Evolutionary conservation across 2,329 filamentous ascomycete genomes (phyloP).

Genomic region (Rachicladosporium sp.): DNA sequence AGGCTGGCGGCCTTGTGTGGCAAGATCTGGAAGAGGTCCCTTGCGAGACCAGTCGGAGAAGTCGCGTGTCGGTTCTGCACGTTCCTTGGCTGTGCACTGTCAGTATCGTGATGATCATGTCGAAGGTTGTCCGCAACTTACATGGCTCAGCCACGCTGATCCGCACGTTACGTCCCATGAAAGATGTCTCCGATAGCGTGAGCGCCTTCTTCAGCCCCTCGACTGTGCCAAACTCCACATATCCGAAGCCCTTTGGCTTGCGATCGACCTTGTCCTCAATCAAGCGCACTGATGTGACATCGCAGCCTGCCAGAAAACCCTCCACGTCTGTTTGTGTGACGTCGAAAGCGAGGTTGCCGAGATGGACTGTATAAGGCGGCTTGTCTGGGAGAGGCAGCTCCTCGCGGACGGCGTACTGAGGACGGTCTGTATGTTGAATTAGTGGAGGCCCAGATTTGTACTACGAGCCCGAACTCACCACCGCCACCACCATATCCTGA

Average conservation of each 20-base stretch:
- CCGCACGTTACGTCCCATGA: slow-evolving; percentile 80
- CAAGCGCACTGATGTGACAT: slow-evolving; percentile 82
- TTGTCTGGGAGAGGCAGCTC: slow-evolving; percentile 76
- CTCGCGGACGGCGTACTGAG: slow-evolving; percentile 45
- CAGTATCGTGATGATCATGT: background rate
- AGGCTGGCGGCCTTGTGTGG: slow-evolving; percentile 32
- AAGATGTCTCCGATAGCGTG: slow-evolving; percentile 64
- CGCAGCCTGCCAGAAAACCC: slow-evolving; percentile 74
- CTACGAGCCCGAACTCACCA: background rate
- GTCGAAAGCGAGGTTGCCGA: slow-evolving; percentile 95
- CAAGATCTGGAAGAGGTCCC: slow-evolving; percentile 70
- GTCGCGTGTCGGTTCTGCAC: slow-evolving; percentile 58
- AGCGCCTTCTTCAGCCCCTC: slow-evolving; percentile 90
- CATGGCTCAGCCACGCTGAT: slow-evolving; percentile 96
- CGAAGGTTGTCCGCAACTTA: slow-evolving; percentile 41
- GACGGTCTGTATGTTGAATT: slow-evolving; percentile 16
- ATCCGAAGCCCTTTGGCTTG: slow-evolving; percentile 95
- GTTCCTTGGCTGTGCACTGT: slow-evolving; percentile 60
- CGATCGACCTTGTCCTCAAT: slow-evolving; percentile 91
- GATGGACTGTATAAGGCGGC: slow-evolving; percentile 88
- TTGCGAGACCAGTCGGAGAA: slow-evolving; percentile 87
- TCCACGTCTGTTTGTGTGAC: slow-evolving; percentile 70
- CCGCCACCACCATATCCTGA: slow-evolving; percentile 6
- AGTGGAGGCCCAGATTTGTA: background rate
- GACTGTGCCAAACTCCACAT: slow-evolving; percentile 80